Conservation (phyloP, 2,329 filamentous ascomycete genomes). For the Cyclaneusma minus region DNA sequence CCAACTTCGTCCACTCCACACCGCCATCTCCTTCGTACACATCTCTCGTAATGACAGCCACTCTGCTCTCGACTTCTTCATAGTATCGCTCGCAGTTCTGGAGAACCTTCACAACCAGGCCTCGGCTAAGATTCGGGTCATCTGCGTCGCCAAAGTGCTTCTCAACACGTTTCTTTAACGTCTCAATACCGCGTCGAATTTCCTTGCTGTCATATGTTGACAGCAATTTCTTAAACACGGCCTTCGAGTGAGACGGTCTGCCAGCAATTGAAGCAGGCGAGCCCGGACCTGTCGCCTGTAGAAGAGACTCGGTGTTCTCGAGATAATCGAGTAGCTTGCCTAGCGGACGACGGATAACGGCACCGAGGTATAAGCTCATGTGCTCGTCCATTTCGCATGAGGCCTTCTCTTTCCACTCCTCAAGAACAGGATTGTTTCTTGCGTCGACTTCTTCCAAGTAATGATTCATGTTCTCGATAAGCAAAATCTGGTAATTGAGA, state of each 20-base stretch:
- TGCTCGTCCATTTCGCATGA: slow-evolving; percentile 70
- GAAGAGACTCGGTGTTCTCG: slow-evolving; percentile 66
- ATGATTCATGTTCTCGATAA: slow-evolving; percentile 99
- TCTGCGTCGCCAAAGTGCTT: slow-evolving; percentile 94
- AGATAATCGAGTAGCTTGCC: slow-evolving; percentile 86
- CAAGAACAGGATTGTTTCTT: slow-evolving; percentile 56
- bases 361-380: slow-evolving; percentile 71
- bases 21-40: slow-evolving; percentile 49
- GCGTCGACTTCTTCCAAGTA: slow-evolving; percentile 84
- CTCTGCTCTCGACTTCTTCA: slow-evolving; percentile 42
- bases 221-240: slow-evolving; percentile 74
- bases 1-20: slow-evolving; percentile 50
- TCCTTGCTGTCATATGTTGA: slow-evolving; percentile 70
- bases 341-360: slow-evolving; percentile 76
- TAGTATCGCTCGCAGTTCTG: slow-evolving; percentile 49
- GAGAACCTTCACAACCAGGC: slow-evolving; percentile 40
- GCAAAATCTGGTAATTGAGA: slow-evolving; percentile 88
- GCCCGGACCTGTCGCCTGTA: slow-evolving; percentile 40
- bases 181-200: slow-evolving; percentile 77
- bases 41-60: slow-evolving; percentile 42
- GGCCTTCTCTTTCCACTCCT: slow-evolving; percentile 71
- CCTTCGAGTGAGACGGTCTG: slow-evolving; percentile 70
- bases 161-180: slow-evolving; percentile 79
- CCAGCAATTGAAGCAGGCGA: slow-evolving; percentile 51
- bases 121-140: slow-evolving; percentile 44